These are phyloP conservation scores for Starmerella riodocensis DNA, from an alignment of 805 yeast genomes.

Conservation along the genomic window DNA sequence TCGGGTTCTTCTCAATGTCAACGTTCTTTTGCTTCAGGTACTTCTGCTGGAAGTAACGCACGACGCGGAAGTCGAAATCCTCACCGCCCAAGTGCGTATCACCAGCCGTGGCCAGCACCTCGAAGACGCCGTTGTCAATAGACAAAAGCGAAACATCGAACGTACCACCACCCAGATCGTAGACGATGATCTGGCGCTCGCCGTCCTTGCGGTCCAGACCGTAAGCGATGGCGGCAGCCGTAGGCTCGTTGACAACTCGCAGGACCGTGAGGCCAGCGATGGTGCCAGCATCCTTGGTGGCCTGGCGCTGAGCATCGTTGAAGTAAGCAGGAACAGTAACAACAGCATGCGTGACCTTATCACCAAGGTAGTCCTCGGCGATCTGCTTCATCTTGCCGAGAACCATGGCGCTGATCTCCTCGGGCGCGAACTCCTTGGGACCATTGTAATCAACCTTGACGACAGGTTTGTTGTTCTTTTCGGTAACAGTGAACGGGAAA, in stretches of 20 bases:
- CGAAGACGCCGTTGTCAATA: conserved; percentile 84
- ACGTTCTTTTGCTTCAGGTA: conserved; percentile 87
- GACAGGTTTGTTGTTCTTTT: conserved; percentile 69
- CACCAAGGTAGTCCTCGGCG: conserved; percentile 83
- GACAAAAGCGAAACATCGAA: conserved; percentile 81
- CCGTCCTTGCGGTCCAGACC: conserved; percentile 70
- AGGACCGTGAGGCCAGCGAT: conserved; percentile 81
- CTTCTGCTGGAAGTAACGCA: conserved; percentile 65
- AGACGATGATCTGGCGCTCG: conserved; percentile 82
- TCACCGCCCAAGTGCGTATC: conserved; percentile 97
- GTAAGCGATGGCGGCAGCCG: conserved; percentile 96
- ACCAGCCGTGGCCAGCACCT: conserved; percentile 89
- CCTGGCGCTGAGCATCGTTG: conserved; percentile 89
- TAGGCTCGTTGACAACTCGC: conserved; percentile 86
- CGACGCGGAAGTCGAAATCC: conserved; percentile 83
- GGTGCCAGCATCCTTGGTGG: conserved; percentile 85
- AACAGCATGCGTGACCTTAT: conserved; percentile 74
- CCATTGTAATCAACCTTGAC: conserved; percentile 65
- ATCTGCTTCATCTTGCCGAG: conserved; percentile 83
- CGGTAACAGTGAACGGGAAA: conserved; percentile 58
- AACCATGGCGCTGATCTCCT: conserved; percentile 86
- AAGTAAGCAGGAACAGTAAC: conserved; percentile 89
- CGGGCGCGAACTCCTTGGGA: conserved; percentile 69
- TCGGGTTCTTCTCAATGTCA: conserved; percentile 67
- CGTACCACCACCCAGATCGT: conserved; percentile 97